Conservation (phyloP, 1,284 basidiomycete genomes). For the Malassezia yamatoensis region DNA sequence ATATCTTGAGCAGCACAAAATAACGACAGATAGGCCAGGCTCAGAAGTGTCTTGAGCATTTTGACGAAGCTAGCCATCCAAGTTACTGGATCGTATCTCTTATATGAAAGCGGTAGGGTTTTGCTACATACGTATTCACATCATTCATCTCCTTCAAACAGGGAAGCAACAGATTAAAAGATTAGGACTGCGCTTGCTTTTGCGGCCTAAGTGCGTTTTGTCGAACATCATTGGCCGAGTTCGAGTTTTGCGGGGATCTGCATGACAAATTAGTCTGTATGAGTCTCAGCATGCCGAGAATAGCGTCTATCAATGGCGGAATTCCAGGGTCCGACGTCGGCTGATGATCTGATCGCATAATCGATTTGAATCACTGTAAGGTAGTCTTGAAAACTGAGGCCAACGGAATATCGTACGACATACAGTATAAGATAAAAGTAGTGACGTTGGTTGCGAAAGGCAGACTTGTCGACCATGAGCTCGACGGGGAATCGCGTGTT, state of each 20-base stretch:
- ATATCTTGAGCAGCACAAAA: slow-evolving; percentile 21
- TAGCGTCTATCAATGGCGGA: too few species aligned
- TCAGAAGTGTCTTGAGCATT: neutral
- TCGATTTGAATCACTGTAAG: neutral
- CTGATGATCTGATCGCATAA: neutral
- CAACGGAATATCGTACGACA: neutral
- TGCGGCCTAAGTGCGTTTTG: neutral
- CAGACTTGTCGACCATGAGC: neutral
- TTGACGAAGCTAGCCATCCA: too few species aligned
- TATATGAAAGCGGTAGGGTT: too few species aligned
- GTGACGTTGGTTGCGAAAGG: too few species aligned
- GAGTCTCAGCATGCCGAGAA: too few species aligned
- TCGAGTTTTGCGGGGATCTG: too few species aligned
- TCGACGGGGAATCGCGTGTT: slow-evolving; percentile 33
- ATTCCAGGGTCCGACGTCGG: too few species aligned
- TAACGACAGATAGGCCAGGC: neutral
- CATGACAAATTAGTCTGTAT: too few species aligned
- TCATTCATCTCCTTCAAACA: too few species aligned
- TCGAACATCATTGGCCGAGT: neutral
- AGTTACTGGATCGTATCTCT: too few species aligned
- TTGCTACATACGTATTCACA: too few species aligned
- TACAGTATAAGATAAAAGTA: neutral
- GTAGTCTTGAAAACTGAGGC: neutral
- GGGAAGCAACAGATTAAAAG: too few species aligned
- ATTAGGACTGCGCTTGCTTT: neutral